Evolutionary conservation across 2,329 filamentous ascomycete species (phyloP).

Genomic region (Cladosporium sphaerospermum): DNA sequence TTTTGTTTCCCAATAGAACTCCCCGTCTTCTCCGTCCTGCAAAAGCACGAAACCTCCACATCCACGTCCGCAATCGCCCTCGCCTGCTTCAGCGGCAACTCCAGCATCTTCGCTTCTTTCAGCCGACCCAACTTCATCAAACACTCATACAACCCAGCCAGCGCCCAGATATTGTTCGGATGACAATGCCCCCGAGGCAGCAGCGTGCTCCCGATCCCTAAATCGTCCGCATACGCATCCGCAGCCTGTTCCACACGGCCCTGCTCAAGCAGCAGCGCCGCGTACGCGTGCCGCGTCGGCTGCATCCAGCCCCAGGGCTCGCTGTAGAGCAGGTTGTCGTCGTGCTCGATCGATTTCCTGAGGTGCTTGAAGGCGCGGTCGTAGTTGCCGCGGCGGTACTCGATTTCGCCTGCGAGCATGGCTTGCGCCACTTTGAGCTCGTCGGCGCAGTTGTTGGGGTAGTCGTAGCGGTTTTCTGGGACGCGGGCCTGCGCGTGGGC

Average conservation of each 20-base stretch:
- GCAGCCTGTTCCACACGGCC: constrained; percentile 37
- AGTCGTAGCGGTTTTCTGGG: constrained; percentile 55
- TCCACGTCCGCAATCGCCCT: constrained; percentile 54
- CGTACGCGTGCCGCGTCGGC: constrained; percentile 62
- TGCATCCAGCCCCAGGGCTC: constrained; percentile 79
- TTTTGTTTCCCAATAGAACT: too few relatives aligned
- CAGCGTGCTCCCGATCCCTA: constrained; percentile 38
- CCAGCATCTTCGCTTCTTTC: constrained; percentile 43
- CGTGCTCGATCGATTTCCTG: constrained; percentile 49
- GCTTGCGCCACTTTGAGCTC: constrained; percentile 54
- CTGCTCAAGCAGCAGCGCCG: constrained; percentile 62
- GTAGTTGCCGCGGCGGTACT: constrained; percentile 58
- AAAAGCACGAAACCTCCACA: constrained; percentile 55
- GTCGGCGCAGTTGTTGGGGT: constrained; percentile 60
- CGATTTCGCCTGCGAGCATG: constrained; percentile 69
- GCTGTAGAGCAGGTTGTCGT: constrained; percentile 60
- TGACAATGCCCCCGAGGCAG: constrained; percentile 60
- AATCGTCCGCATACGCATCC: constrained; percentile 34
- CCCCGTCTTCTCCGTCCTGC: constrained; percentile 26
- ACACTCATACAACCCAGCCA: constrained; percentile 69
- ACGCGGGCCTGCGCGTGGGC: constrained; percentile 36
- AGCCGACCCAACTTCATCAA: constrained; percentile 43
- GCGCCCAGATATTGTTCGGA: constrained; percentile 67
- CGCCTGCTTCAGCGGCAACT: constrained; percentile 47
- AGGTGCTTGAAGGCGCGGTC: constrained; percentile 54